A percentile compares a stretch with the other conserved stretches of the same genome.
phyloP scores from a whole-genome alignment of 495 filamentous ascomycete genomes.

The Lasiosphaeria hispida region DNA sequence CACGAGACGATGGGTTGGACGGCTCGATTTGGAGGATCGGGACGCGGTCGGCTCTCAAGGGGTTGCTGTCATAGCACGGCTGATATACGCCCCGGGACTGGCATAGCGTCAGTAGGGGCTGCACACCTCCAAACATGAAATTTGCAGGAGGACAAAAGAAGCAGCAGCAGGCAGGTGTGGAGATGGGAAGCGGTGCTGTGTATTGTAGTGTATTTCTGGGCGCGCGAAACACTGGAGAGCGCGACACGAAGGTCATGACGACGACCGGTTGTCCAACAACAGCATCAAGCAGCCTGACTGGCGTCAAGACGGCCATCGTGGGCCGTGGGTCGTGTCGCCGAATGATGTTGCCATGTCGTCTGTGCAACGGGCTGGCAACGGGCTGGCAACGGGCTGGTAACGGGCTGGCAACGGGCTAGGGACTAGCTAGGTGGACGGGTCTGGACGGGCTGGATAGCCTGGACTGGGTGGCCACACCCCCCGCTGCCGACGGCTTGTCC shows the following conservation, averaged over 20 bases:
- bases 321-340: constrained; percentile 12
- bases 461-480: no score
- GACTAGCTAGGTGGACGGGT: not conserved
- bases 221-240: not conserved
- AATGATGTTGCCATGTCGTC: constrained; percentile 7
- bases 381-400: not conserved
- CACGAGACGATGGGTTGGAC: not conserved
- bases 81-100: constrained; percentile 22
- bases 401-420: not conserved
- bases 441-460: not conserved
- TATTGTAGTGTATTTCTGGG: not conserved
- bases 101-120: constrained; percentile 27
- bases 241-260: constrained; percentile 9
- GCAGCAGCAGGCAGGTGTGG: not conserved
- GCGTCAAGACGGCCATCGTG: constrained; percentile 5
- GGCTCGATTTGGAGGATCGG: not conserved
- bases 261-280: constrained; percentile 1
- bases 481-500: not conserved
- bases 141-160: not conserved
- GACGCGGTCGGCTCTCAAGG: not conserved
- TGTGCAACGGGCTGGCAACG: constrained; percentile 3
- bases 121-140: constrained; percentile 12
- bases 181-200: not conserved
- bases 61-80: constrained; percentile 14
- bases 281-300: not conserved